Evolutionary conservation across 495 filamentous ascomycete genomes (phyloP), one percentile per base, ranked within the genome.

Genomic region (Xylaria acuta): DNA sequence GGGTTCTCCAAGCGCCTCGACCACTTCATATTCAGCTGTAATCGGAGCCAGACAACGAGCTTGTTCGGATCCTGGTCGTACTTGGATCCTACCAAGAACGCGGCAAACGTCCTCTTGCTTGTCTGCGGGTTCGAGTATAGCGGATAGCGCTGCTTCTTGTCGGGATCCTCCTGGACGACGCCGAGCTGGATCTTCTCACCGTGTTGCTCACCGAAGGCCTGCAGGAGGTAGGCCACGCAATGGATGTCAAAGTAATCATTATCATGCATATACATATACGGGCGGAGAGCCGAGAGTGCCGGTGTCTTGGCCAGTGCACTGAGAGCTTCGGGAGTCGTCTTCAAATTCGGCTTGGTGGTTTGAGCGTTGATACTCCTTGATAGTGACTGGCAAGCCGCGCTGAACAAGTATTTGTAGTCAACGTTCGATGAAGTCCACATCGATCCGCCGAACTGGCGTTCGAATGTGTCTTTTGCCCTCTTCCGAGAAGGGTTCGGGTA

Each of bases 181-280:
- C 70, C 70, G 18, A 72, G 70, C 41, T 72, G 70, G 14, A 72
- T 4, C 53, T 72, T 72, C 12, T 7, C 12, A 1, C 22, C 51
- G 63, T 51, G 47, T 9, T 72, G 34, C 38, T 60, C 51, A 40
- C 70, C 70, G 6, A n/a, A 67, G 36, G 16, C 25, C 18, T 72
- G 34, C 2, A 60, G 38, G 11, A 72, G 51, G 16, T 14, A 30
- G 47, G 16, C 51, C 0, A 60, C 18, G 41, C 62, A 66, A 8
- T 59, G 12, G 1, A 67, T 36, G 6, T 58, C 53, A 51, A 72
- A 72, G 53, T 51, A 36, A 20, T 63, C 30, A 11, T 51, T 41
- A 18, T 45, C 16, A 2, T 16, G 0, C 22, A 1, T 22, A 2
- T 40, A 32, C 22, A 41, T 67, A 38, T 27, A 72, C 1, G 38